These are phyloP conservation scores for Populus hybrid DNA, from an alignment of 441 rosid genomes.

Conservation along the genomic window DNA sequence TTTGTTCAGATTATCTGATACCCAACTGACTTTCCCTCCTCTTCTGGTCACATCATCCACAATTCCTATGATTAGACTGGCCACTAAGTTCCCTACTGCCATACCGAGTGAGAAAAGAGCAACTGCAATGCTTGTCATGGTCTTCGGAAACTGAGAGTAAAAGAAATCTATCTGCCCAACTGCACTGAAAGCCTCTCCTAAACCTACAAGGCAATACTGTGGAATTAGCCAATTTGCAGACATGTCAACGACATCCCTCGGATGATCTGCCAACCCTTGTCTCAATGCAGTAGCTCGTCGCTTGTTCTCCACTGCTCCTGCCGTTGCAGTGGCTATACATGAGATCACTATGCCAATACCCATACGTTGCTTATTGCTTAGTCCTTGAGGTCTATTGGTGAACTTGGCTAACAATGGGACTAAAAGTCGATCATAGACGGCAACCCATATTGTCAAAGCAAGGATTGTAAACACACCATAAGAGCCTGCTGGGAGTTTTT, in stretches of 20 bases:
- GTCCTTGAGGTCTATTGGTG: conserved; percentile 32
- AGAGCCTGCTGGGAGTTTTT: conserved; percentile 41
- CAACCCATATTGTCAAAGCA: conserved; percentile 43
- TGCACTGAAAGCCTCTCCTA: conserved; percentile 42
- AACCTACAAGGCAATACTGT: conserved; percentile 37
- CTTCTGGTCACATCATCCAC: conserved; percentile 20
- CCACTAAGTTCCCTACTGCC: conserved; percentile 40
- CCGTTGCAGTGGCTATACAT: conserved; percentile 27
- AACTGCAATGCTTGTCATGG: conserved; percentile 48
- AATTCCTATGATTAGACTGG: conserved; percentile 32
- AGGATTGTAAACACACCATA: conserved; percentile 34
- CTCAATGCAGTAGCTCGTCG: conserved; percentile 27
- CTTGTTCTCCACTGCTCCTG: conserved; percentile 38
- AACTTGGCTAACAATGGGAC: conserved; percentile 33
- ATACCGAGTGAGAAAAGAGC: conserved; percentile 35
- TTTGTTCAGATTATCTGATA: conserved; percentile 36
- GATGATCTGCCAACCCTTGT: conserved; percentile 28
- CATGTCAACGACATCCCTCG: conserved; percentile 24
- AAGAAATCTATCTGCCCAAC: conserved; percentile 55
- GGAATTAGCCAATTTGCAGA: conserved; percentile 48
- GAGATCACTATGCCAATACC: conserved; percentile 44
- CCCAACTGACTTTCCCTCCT: conserved; percentile 38
- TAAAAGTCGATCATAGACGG: conserved; percentile 37
- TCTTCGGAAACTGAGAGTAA: conserved; percentile 49
- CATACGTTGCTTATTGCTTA: conserved; percentile 40